phyloP scores from a whole-genome alignment of 176 grass and related monocot species.

The Miscanthus lutarioriparius region DNA sequence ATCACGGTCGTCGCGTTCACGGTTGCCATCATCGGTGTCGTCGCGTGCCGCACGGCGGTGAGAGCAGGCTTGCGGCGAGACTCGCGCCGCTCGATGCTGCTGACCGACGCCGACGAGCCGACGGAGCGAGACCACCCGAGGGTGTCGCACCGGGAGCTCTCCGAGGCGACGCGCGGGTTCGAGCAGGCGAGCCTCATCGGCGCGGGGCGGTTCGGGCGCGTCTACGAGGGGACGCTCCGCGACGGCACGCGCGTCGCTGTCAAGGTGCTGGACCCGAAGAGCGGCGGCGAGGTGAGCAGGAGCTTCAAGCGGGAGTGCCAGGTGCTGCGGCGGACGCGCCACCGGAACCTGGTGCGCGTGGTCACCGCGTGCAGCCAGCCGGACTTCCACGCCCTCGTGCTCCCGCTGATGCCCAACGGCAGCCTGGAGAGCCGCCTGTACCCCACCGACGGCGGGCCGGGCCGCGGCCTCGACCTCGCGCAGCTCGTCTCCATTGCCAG shows the following conservation, averaged over 20 bases:
- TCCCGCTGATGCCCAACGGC: conserved; percentile 85
- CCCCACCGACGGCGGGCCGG: conserved; percentile 33
- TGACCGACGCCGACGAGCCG: conserved; percentile 41
- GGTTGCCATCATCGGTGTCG: conserved; percentile 18
- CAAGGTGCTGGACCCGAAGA: conserved; percentile 82
- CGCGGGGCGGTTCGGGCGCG: conserved; percentile 66
- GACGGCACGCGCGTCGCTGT: conserved; percentile 75
- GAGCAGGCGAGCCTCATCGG: conserved; percentile 63
- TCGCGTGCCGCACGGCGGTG: conserved; percentile 18
- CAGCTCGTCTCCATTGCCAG: conserved; percentile 63
- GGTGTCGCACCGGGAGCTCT: conserved; percentile 78
- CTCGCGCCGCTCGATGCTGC: conserved; percentile 44
- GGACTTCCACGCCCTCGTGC: conserved; percentile 87
- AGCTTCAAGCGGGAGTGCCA: conserved; percentile 94
- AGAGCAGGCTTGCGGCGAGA: background rate
- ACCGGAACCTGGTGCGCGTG: conserved; percentile 88
- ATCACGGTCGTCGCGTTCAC: conserved; percentile 36
- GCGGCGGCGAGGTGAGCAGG: conserved; percentile 57
- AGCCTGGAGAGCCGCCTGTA: conserved; percentile 79
- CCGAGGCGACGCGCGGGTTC: conserved; percentile 80
- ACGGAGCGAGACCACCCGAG: conserved; percentile 67
- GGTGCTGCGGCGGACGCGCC: conserved; percentile 79
- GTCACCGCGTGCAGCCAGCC: conserved; percentile 85
- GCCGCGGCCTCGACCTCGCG: conserved; percentile 40
- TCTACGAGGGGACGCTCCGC: conserved; percentile 68